Percentiles rank a stretch among this genome's conserved stretches.
These are phyloP conservation scores for Paramecium caudatum DNA, from an alignment of 73 alveolate species.

Conservation along the genomic window DNA sequence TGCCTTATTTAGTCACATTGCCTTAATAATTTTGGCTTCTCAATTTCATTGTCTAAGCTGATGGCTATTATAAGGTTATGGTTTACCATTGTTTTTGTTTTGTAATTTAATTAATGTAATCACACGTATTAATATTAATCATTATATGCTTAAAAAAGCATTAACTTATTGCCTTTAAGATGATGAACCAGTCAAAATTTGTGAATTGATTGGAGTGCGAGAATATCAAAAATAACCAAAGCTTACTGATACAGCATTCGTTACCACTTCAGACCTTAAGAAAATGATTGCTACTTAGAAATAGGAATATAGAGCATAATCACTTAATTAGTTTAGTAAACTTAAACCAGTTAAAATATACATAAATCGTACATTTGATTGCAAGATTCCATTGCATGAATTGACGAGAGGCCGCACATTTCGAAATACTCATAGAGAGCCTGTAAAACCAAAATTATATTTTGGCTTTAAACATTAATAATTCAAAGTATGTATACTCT, in stretches of 20 bases:
- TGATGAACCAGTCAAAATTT: slow-evolving; percentile 9
- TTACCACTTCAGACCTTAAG: not conserved
- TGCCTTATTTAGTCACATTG: slow-evolving; percentile 87
- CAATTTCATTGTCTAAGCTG: slow-evolving; percentile 78
- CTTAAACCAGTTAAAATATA: no score
- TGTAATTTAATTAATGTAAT: slow-evolving; percentile 56
- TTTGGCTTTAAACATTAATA: slow-evolving; percentile 30
- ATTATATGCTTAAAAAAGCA: slow-evolving; percentile 33
- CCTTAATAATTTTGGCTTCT: slow-evolving; percentile 85
- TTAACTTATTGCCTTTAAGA: slow-evolving; percentile 36
- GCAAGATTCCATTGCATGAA: not conserved
- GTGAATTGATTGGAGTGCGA: not conserved
- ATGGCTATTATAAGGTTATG: not conserved
- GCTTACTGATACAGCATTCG: not conserved
- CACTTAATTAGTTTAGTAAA: no score
- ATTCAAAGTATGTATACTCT: not conserved
- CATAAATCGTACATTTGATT: not conserved
- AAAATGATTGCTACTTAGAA: not conserved
- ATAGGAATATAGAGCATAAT: not conserved
- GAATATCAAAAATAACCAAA: slow-evolving; percentile 42
- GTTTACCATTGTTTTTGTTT: slow-evolving; percentile 33
- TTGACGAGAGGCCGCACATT: no score
- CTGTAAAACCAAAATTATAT: slow-evolving; percentile 16
- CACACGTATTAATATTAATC: slow-evolving; percentile 50
- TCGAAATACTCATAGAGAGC: no score